A percentile compares a stretch with the other conserved stretches of the same genome.
Evolutionary conservation across 1,284 basidiomycete species (phyloP).

Genomic region (Sanguinoderma infundibulare): DNA sequence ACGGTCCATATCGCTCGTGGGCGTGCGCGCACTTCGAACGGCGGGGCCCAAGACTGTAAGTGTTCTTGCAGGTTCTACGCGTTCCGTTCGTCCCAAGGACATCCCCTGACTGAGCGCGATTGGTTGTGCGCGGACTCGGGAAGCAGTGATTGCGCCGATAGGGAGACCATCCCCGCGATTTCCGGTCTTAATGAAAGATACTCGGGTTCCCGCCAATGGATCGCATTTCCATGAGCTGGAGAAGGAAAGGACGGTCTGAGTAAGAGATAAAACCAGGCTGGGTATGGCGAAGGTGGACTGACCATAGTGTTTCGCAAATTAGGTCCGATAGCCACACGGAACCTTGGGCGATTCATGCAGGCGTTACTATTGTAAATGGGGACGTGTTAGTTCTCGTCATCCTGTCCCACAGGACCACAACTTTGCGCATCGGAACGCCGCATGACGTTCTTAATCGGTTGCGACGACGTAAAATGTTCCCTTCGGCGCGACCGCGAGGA

Average conservation of each 20-base stretch:
- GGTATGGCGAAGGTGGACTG: constrained; percentile 3
- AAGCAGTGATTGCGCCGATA: constrained; percentile 14
- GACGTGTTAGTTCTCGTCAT: not conserved
- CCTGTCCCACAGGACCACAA: not conserved
- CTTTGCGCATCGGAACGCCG: not conserved
- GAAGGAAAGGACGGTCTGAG: constrained; percentile 4
- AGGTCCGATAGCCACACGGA: not conserved
- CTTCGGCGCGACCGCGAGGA: not conserved
- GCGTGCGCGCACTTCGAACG: not conserved
- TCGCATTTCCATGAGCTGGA: constrained; percentile 1
- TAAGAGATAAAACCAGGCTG: not conserved
- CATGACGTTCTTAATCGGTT: not conserved
- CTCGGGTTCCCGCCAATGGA: not conserved
- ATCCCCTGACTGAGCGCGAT: constrained; percentile 5
- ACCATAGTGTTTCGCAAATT: not conserved
- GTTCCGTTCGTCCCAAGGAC: not conserved
- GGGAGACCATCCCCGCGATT: constrained; percentile 6
- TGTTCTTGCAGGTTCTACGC: not conserved
- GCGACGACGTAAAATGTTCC: not conserved
- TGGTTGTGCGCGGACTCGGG: constrained; percentile 2
- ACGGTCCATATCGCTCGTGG: not conserved
- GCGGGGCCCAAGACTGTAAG: not conserved
- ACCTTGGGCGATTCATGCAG: not conserved
- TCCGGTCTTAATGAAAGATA: not conserved
- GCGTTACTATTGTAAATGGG: not conserved